A percentile compares a stretch with the other conserved stretches of the same genome.
These are phyloP conservation scores for Hanseniaspora mollemarum DNA, from an alignment of 805 yeast species.

Conservation along the genomic window DNA sequence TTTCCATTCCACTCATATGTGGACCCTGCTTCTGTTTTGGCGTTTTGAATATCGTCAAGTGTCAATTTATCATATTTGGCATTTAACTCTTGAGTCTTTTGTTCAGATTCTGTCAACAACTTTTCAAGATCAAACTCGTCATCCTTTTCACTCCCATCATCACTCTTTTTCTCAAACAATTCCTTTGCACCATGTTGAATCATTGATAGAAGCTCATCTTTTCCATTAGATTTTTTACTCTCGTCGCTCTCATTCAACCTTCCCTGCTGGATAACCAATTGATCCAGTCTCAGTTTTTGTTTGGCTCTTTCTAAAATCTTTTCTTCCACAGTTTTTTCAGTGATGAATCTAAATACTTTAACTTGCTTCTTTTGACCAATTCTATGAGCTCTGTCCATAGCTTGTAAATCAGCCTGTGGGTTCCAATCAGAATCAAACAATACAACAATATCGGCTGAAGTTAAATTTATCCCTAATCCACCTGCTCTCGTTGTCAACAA, in stretches of 20 bases:
- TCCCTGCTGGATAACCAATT: slow-evolving; percentile 73
- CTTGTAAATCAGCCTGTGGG: slow-evolving; percentile 81
- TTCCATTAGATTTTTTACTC: slow-evolving; percentile 33
- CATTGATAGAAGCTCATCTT: slow-evolving; percentile 68
- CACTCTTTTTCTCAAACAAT: slow-evolving; percentile 32
- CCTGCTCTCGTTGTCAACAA: slow-evolving; percentile 78
- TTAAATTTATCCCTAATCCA: slow-evolving; percentile 75
- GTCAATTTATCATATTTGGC: slow-evolving; percentile 56
- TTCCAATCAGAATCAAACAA: slow-evolving; percentile 78
- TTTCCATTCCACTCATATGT: slow-evolving; percentile 86
- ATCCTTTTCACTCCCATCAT: slow-evolving; percentile 29
- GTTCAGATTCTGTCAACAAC: slow-evolving; percentile 48
- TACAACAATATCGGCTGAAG: slow-evolving; percentile 69
- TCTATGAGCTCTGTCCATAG: slow-evolving; percentile 84
- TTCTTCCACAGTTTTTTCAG: slow-evolving; percentile 76
- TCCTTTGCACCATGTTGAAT: slow-evolving; percentile 74
- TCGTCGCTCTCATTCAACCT: slow-evolving; percentile 29
- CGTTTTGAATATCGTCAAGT: slow-evolving; percentile 66
- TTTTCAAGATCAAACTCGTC: slow-evolving; percentile 49
- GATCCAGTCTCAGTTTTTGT: slow-evolving; percentile 66
- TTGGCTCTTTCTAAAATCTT: slow-evolving; percentile 73
- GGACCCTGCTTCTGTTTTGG: slow-evolving; percentile 39
- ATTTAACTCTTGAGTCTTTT: slow-evolving; percentile 50
- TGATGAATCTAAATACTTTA: slow-evolving; percentile 61
- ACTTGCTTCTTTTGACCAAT: slow-evolving; percentile 81